These are phyloP conservation scores for Phytomonas sp. DNA, from an alignment of 208 protist species.

Conservation along the genomic window DNA sequence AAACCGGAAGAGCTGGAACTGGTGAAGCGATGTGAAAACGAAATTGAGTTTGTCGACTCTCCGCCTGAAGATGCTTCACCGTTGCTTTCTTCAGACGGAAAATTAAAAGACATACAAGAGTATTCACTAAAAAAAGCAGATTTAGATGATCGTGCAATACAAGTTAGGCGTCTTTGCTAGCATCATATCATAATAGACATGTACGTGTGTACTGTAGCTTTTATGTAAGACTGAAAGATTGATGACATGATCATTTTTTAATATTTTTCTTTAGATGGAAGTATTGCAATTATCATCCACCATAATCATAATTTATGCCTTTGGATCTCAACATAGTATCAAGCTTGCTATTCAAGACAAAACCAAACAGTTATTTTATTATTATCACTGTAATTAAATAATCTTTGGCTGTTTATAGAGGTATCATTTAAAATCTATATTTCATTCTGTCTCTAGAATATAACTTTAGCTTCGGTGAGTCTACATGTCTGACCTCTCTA, in stretches of 20 bases:
- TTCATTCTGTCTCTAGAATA: neutral
- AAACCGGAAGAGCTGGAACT: slow-evolving; percentile 16
- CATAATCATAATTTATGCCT: neutral
- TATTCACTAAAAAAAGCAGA: neutral
- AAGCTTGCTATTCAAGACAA: too few species aligned
- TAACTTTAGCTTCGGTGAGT: neutral
- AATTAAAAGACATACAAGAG: neutral
- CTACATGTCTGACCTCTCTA: neutral
- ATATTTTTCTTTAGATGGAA: neutral
- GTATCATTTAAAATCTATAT: neutral
- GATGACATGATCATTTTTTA: neutral
- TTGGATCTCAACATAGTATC: neutral
- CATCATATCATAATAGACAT: neutral
- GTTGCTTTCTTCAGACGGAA: neutral
- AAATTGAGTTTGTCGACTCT: slow-evolving; percentile 24
- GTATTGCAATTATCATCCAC: neutral
- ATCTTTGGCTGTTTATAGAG: neutral
- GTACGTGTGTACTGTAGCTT: neutral
- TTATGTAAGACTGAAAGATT: neutral
- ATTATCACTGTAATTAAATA: neutral
- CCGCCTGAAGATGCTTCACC: neutral
- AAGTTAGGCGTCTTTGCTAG: neutral
- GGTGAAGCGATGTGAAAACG: slow-evolving; percentile 19
- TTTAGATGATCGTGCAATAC: neutral
- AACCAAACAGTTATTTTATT: neutral